Conservation (phyloP, 352 stramenopile genomes). For the Phytophthora pseudosyringae region DNA sequence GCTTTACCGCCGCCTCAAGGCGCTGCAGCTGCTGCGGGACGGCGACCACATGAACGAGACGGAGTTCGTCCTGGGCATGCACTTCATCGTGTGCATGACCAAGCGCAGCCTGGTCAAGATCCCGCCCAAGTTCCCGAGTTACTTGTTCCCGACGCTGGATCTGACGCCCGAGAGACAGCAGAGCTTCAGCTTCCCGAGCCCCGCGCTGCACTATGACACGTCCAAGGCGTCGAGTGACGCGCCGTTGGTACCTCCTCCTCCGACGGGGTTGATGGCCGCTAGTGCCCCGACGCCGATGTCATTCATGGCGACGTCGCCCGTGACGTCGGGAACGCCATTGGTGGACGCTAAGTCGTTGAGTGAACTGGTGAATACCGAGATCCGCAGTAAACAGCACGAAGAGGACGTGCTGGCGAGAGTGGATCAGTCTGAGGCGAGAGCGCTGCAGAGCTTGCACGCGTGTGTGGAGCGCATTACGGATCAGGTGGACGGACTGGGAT, state of each 20-base stretch:
- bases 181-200: slow-evolving; percentile 20
- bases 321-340: slow-evolving; percentile 26
- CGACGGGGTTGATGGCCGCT: neutral
- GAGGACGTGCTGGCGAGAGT: slow-evolving; percentile 34
- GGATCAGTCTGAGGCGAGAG: slow-evolving; percentile 41
- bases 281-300: neutral
- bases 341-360: slow-evolving; percentile 42
- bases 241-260: slow-evolving; percentile 7
- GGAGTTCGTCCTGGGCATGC: slow-evolving; percentile 78
- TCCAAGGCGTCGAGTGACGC: slow-evolving; percentile 12
- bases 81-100: slow-evolving; percentile 83
- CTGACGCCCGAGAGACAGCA: slow-evolving; percentile 34
- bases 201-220: slow-evolving; percentile 12
- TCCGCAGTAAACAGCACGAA: slow-evolving; percentile 46
- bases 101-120: slow-evolving; percentile 66
- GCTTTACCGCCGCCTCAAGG: slow-evolving; percentile 59
- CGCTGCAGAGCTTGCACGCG: slow-evolving; percentile 48
- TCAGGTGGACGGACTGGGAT: slow-evolving; percentile 58
- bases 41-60: slow-evolving; percentile 44
- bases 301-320: slow-evolving; percentile 7
- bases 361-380: slow-evolving; percentile 50
- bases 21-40: slow-evolving; percentile 43
- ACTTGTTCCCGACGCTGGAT: slow-evolving; percentile 71
- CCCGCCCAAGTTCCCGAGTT: slow-evolving; percentile 54
- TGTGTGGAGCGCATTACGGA: slow-evolving; percentile 51